Base-by-base conservation (phyloP, 805 yeast genomes). In the Candida mattraensis region DNA sequence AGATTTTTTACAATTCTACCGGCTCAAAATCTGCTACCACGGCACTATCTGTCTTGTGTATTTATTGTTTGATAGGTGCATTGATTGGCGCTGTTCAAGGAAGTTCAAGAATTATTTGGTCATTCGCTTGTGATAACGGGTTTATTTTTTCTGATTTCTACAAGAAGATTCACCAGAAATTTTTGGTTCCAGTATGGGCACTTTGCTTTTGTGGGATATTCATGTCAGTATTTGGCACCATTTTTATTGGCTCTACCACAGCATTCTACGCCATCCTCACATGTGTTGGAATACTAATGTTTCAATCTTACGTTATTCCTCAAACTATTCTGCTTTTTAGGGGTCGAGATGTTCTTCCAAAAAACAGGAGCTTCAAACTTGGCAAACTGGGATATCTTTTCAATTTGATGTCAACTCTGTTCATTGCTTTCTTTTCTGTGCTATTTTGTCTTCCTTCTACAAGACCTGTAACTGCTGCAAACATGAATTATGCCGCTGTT, bases 201-300 rank as follows among this genome's bases (percentile, higher is more conserved):
- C 29, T 40, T 10, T 28, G 18, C 10, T 40, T 40, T 20, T 68
- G 73, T 47, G 83, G 83, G 3, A 76, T 76, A 44, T 33, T 76
- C 16, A 62, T 78, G 63, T 72, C 80, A n/a, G 56, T 76, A 18
- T 64, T 76, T 44, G 82, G 83, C 5, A 72, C 79, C 56, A 68
- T 80, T 34, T 78, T 76, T 51, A 63, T 80, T 66, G 84, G 78
- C 2, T 78, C 45, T 25, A 33, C 37, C 27, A 18, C 43, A 26
- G 33, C 66, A 60, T 45, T 34, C 53, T 20, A 60, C 63, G 23
- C 70, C 66, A 8, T 54, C 51, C 3, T 39, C 51, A 8, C 64
- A 56, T 44, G 53, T 64, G 36, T 51, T 61, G 40, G 48, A 50
- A 28, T 63, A 53, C 45, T 67, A 66, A 12, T 55, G 69, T 53